Base-by-base conservation (phyloP, 768 basidiomycete genomes). In the Amanita polypyramis region DNA sequence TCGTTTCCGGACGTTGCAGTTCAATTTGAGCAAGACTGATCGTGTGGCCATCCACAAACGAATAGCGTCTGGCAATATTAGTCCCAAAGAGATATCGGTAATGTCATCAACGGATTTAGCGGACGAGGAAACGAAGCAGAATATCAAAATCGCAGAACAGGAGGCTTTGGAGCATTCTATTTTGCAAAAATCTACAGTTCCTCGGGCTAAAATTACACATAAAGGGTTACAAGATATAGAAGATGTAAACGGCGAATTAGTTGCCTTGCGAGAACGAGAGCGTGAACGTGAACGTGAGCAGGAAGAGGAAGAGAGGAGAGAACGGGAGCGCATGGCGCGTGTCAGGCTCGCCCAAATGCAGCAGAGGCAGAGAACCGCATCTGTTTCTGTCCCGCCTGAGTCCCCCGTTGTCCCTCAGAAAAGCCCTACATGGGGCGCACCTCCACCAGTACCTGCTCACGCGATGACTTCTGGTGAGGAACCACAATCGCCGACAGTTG, bases 181-280 rank as follows among this genome's bases (percentile, higher is more conserved):
- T 55, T 67, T 93, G 51, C 75, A 79, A 59, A 86, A 83, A 63
- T 70, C 76, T 7, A 67, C 70, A 7, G 73, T 76, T 19, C 86
- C 90, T 46, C 72, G 74, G 56, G 75, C 75, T 29, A 94, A 93
- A 64, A 85, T 91, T 52, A 95, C 91, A 21, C 91, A 93, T 70
- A 95, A 95, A 65, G 91, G 91, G 45, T 66, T 93, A 52, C 83
- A 93, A 70, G 84, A 90, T 57, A 90, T 95, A 58, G 91, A 95
- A 62, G 82, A 81, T 61, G 65, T 82, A 47, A 77, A 78, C 55
- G 82, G 79, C 11, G 64, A 64, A 38, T 53, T 58, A 25, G 56
- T 62, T 50, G 63, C 58, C 40, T 43, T 54, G 43, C 67, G 66
- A 53, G 76, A 79, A 54, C 64, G 69, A 55, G 85, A 86, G 56